phyloP scores from a whole-genome alignment of 106 monocot species.

The Ottelia alismoides region DNA sequence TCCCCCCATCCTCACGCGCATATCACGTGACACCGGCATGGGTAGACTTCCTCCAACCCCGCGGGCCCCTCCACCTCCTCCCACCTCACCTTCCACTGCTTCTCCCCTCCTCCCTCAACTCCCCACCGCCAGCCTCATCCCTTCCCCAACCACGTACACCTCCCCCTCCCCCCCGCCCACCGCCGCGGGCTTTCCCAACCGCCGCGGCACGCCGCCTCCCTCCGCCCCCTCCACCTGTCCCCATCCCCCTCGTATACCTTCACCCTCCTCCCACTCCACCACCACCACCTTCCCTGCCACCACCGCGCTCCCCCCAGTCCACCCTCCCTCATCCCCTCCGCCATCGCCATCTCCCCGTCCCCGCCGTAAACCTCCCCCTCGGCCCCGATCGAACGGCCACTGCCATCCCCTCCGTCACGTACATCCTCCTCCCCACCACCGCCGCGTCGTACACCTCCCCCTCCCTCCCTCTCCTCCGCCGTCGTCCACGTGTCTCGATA shows the following conservation, averaged over 20 bases:
- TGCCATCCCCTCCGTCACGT: constrained; percentile 50
- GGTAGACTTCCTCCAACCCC: background rate
- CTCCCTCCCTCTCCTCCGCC: constrained; percentile 6
- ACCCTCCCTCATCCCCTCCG: constrained; percentile 31
- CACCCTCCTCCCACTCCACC: constrained; percentile 29
- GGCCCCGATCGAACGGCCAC: constrained; percentile 33
- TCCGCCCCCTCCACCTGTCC: constrained; percentile 27
- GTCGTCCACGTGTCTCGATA: constrained; percentile 15
- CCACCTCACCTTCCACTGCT: constrained; percentile 9
- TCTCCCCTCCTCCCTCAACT: background rate
- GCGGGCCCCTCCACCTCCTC: constrained; percentile 13
- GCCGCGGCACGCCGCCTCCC: constrained; percentile 28
- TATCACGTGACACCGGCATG: constrained; percentile 2
- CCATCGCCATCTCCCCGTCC: constrained; percentile 14
- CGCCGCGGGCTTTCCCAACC: constrained; percentile 21
- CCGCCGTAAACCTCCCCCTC: constrained; percentile 22
- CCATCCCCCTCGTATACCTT: constrained; percentile 27
- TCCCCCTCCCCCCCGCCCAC: constrained; percentile 11
- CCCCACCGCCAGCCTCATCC: constrained; percentile 25
- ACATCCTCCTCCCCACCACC: constrained; percentile 22
- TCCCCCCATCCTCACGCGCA: constrained; percentile 1
- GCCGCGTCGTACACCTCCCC: constrained; percentile 37
- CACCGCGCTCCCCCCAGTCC: constrained; percentile 40
- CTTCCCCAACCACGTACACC: constrained; percentile 31
- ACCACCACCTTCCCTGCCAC: constrained; percentile 19